These are phyloP conservation scores for Trichoderma gracile DNA, from an alignment of 2,329 filamentous ascomycete genomes.

Conservation along the genomic window DNA sequence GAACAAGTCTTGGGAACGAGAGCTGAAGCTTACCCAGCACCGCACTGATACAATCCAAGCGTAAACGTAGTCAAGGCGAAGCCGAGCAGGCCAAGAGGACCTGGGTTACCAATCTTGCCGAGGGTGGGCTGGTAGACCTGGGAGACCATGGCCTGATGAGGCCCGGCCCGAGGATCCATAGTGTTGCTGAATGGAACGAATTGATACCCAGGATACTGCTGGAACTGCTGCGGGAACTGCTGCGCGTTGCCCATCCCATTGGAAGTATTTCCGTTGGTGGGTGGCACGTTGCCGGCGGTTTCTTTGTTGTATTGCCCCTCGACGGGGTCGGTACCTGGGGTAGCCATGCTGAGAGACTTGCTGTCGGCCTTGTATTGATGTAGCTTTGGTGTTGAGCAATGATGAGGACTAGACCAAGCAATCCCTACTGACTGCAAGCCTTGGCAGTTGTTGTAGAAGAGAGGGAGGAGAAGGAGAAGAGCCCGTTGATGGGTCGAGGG, in stretches of 20 bases:
- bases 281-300: background rate
- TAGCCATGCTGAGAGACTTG: constrained; percentile 21
- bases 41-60: constrained; percentile 51
- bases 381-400: background rate
- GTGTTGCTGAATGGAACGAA: constrained; percentile 1
- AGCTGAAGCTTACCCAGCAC: constrained; percentile 46
- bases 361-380: background rate
- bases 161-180: constrained; percentile 26
- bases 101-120: constrained; percentile 58
- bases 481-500: background rate
- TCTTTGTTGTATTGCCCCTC: constrained; percentile 22
- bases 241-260: constrained; percentile 11
- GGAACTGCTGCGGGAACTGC: background rate
- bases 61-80: constrained; percentile 68
- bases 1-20: background rate
- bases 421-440: background rate
- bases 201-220: constrained; percentile 6
- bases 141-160: constrained; percentile 40
- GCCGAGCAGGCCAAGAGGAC: constrained; percentile 60
- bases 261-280: constrained; percentile 16
- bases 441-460: background rate
- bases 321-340: constrained; percentile 9
- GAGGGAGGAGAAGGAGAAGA: background rate
- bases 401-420: background rate
- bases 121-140: constrained; percentile 40